These are phyloP conservation scores for Coniosporium apollinis DNA, from an alignment of 495 filamentous ascomycete genomes.

Conservation along the genomic window DNA sequence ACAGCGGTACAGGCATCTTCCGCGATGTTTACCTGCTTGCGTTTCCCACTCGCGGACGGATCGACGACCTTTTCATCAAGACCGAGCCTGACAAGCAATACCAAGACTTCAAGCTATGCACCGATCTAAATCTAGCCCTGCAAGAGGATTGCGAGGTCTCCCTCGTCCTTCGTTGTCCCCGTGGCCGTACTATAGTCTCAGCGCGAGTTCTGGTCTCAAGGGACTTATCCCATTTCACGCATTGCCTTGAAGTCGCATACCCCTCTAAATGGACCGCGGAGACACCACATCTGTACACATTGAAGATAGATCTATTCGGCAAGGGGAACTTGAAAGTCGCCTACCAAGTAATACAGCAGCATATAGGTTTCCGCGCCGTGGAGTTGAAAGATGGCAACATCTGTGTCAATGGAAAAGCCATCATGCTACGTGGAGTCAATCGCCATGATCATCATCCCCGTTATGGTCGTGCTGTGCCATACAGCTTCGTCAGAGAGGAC, in stretches of 20 bases:
- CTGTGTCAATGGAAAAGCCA: constrained; percentile 13
- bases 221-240: too few relatives aligned
- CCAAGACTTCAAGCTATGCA: constrained; percentile 34
- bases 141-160: too few relatives aligned
- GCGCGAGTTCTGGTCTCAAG: constrained; percentile 21
- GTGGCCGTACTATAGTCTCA: constrained; percentile 1
- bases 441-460: constrained; percentile 17
- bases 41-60: constrained; percentile 31
- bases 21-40: constrained; percentile 45
- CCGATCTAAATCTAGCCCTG: too few relatives aligned
- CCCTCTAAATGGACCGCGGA: constrained; percentile 52
- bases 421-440: constrained; percentile 16
- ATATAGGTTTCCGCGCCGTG: constrained; percentile 14
- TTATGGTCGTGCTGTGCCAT: constrained; percentile 13
- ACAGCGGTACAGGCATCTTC: too few relatives aligned
- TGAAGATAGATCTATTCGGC: too few relatives aligned
- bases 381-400: constrained; percentile 15
- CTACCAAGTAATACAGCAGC: constrained; percentile 6
- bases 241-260: too few relatives aligned
- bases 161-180: too few relatives aligned
- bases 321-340: too few relatives aligned
- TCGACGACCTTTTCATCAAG: constrained; percentile 42
- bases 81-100: constrained; percentile 40
- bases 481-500: constrained; percentile 12
- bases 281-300: constrained; percentile 39